Conservation (phyloP, 495 filamentous ascomycete genomes). For the Friedmanniomyces endolithicus region DNA sequence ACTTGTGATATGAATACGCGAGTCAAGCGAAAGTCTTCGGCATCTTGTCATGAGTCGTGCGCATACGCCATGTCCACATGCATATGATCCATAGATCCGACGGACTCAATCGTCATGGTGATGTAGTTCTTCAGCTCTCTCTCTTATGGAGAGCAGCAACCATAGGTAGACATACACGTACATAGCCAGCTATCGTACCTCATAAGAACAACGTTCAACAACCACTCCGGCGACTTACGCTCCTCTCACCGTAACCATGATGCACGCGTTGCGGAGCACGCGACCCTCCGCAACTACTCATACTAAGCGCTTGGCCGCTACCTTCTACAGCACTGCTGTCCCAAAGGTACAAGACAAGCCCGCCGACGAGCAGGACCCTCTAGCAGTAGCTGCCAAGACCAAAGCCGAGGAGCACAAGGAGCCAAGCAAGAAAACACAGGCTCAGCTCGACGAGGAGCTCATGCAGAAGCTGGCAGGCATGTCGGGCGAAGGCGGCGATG, state of each 20-base stretch:
- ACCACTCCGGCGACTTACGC: no score
- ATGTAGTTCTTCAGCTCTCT: background rate
- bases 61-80: background rate
- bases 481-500: constrained; percentile 60
- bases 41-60: background rate
- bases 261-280: no score
- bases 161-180: no score
- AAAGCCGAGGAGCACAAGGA: background rate
- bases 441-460: constrained; percentile 57
- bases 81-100: no score
- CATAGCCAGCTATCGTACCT: no score
- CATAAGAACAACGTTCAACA: no score
- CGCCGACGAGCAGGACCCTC: background rate
- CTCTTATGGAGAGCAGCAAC: background rate
- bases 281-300: no score
- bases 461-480: constrained; percentile 52
- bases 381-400: constrained; percentile 2
- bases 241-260: no score
- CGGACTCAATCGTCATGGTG: background rate
- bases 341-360: background rate
- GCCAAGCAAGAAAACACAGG: constrained; percentile 39
- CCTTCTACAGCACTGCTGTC: background rate
- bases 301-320: background rate
- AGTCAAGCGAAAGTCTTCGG: no score
- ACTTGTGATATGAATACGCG: no score